Base-by-base conservation (phyloP, 2,329 filamentous ascomycete genomes). In the Fusarium buxicola region DNA sequence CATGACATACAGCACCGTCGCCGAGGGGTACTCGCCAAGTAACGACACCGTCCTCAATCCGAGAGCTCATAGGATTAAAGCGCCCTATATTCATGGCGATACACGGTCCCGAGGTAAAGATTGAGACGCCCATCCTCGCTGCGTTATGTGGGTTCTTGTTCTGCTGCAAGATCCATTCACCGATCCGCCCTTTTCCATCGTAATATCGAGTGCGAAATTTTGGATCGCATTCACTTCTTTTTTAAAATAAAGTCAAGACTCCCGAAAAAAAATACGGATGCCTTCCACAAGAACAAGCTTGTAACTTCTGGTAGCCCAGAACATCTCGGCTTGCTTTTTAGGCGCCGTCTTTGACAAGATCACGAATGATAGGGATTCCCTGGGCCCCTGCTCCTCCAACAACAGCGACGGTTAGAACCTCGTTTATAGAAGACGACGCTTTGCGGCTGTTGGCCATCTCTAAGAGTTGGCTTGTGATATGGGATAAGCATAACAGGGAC, bases 211-310 rank as follows among this genome's bases (percentile, higher is more conserved):
- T 69, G 9, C 81, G 77, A 51, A 80, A 80, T 35, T 78, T 74
- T 0, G 79, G 74, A 18, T 82, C 73, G 60, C 81, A 85, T 0
- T 78, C 80, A 24, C 75, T n/a, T 72, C 63, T 82, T 80, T 72
- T 83, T 83, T 34, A 78, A 77, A 0, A 63, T 75, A 53, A 79
- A 84, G 58, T 85, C 83, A 10, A 86, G 71, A 43, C 81, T 82
- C 0, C 80, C 81, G 54, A 80, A 84, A 21, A 79, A 73, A 63
- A 82, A 79, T 63, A 80, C 75, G 63, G 39, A 81, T 47, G 0
- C 56, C 52, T 8, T 44, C 47, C 11, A 64, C 62, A 6, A 65
- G 28, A 1, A 60, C 61, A 0, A 65, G 1, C 2, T 65, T 56
- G 2, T 65, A 65, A 0, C 38, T 13, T 1, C 60, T 25, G 0